These are phyloP conservation scores for Hypoxylon lenormandii DNA, from an alignment of 495 filamentous ascomycete genomes.

Conservation along the genomic window DNA sequence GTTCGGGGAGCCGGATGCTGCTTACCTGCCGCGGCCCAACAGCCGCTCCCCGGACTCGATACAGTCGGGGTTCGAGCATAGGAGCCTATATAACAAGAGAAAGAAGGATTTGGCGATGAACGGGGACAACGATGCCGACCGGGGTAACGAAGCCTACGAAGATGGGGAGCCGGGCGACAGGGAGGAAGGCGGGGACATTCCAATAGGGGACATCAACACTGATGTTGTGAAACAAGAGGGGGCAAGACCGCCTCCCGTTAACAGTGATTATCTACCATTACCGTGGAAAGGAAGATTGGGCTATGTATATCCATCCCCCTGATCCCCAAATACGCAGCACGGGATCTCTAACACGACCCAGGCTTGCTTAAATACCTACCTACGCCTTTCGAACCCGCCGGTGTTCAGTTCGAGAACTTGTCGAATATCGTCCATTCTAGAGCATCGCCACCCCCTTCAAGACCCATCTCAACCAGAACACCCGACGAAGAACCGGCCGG, in stretches of 20 bases:
- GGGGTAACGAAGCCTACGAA: conserved; percentile 29
- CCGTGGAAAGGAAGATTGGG: conserved; percentile 94
- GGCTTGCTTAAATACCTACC: conserved; percentile 93
- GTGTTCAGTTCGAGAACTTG: conserved; percentile 93
- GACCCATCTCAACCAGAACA: conserved; percentile 82
- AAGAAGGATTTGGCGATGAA: neutral
- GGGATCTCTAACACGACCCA: conserved; percentile 51
- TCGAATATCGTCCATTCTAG: conserved; percentile 88
- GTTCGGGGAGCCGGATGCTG: neutral
- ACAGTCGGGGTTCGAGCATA: neutral
- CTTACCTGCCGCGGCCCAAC: conserved; percentile 23
- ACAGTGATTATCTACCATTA: conserved; percentile 86
- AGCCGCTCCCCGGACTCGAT: conserved; percentile 21
- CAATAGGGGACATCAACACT: conserved; percentile 44
- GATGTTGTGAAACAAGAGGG: conserved; percentile 62
- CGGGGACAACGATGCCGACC: conserved; percentile 30
- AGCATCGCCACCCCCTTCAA: conserved; percentile 82
- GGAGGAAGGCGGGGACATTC: conserved; percentile 12
- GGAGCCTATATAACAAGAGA: neutral
- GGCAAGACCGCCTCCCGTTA: conserved; percentile 76
- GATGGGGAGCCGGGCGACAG: conserved; percentile 53
- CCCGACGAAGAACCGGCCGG: conserved; percentile 82
- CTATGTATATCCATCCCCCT: conserved; percentile 72
- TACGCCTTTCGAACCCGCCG: conserved; percentile 84
- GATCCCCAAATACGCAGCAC: conserved; percentile 2